phyloP scores from a whole-genome alignment of 1,284 basidiomycete genomes.

The Kwoniella shivajii region DNA sequence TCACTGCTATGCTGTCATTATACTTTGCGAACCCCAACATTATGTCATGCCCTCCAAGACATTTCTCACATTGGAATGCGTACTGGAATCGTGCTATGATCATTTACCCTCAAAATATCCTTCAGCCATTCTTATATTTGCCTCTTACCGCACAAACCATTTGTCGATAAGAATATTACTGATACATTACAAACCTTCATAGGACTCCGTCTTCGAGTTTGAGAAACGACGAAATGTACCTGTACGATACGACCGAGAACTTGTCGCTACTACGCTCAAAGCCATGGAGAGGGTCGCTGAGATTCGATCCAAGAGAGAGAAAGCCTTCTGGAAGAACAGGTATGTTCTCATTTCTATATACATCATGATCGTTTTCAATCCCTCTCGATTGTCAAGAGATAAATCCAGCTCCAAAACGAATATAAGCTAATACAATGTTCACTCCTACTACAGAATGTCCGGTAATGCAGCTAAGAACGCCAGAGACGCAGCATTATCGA shows the following conservation, averaged over 20 bases:
- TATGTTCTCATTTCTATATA: constrained; percentile 46
- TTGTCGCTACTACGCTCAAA: constrained; percentile 90
- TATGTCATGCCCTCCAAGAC: too few relatives aligned
- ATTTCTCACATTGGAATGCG: too few relatives aligned
- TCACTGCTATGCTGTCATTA: too few relatives aligned
- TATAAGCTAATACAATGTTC: too few relatives aligned
- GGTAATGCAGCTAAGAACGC: constrained; percentile 57
- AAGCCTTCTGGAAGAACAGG: constrained; percentile 97
- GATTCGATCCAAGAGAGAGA: constrained; percentile 87
- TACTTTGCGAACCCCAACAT: too few relatives aligned
- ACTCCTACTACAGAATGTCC: constrained; percentile 70
- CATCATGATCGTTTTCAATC: background rate
- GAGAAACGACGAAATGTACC: constrained; percentile 99
- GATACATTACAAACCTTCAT: background rate
- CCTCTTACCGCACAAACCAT: background rate
- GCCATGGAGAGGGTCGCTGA: constrained; percentile 96
- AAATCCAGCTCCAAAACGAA: too few relatives aligned
- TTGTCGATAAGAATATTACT: too few relatives aligned
- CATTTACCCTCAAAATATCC: too few relatives aligned
- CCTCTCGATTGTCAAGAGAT: background rate
- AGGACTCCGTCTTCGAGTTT: constrained; percentile 99
- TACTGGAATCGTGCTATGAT: too few relatives aligned
- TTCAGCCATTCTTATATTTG: background rate
- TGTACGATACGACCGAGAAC: constrained; percentile 94
- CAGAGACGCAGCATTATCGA: constrained; percentile 58